These are phyloP conservation scores for Phytophthora brassicae DNA, from an alignment of 352 stramenopile genomes.

Conservation along the genomic window DNA sequence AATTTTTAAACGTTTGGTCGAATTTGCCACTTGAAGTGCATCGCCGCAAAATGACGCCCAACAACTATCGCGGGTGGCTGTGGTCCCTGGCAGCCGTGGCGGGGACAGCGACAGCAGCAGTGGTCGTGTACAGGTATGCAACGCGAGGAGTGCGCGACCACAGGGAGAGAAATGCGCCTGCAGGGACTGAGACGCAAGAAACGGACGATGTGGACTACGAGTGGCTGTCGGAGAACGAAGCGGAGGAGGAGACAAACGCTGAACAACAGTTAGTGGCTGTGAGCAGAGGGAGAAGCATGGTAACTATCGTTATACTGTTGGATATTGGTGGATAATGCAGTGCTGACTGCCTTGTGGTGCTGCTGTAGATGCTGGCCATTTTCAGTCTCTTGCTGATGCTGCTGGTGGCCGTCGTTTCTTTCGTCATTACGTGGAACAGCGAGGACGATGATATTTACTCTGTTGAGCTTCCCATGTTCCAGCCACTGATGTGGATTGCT, in stretches of 20 bases:
- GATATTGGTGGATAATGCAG: background rate
- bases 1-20: constrained; percentile 1
- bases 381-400: constrained; percentile 72
- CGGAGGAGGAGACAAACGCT: constrained; percentile 23
- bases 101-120: constrained; percentile 59
- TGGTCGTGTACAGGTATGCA: constrained; percentile 64
- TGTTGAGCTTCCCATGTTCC: constrained; percentile 71
- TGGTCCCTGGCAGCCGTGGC: constrained; percentile 70
- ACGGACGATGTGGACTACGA: constrained; percentile 41
- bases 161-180: constrained; percentile 21
- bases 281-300: constrained; percentile 52
- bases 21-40: constrained; percentile 13
- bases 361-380: constrained; percentile 60
- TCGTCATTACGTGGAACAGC: constrained; percentile 59
- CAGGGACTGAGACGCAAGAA: constrained; percentile 19
- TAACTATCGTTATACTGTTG: constrained; percentile 10
- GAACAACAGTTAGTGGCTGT: constrained; percentile 44
- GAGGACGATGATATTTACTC: constrained; percentile 40
- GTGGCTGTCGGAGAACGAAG: constrained; percentile 46
- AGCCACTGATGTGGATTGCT: constrained; percentile 79
- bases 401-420: constrained; percentile 60
- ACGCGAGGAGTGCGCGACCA: constrained; percentile 39
- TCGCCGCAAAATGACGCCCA: constrained; percentile 30
- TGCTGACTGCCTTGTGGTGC: background rate
- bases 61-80: constrained; percentile 56